Evolutionary conservation across 306 rosid species (phyloP), one percentile per base, ranked within the genome.

Genomic region (Gastrolobium bilobum): DNA sequence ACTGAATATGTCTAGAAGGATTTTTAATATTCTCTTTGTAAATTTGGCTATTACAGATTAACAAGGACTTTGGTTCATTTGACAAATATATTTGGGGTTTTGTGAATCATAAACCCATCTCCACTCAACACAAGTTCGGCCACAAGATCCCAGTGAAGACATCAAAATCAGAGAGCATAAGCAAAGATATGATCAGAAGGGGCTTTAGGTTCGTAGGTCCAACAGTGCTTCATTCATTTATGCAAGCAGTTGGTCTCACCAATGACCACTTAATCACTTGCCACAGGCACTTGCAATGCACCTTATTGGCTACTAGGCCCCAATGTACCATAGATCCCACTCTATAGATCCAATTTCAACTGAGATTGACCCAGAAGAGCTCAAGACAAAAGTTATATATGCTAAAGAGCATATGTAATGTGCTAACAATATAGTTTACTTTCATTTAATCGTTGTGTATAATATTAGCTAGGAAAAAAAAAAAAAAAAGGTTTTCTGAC

Each of bases 211-310:
- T 87, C 52, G 99, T 95, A 46, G 99, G 99, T 54, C 98, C 99
- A 3, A 95, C 97, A 10, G 96, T 95, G 66, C 84, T 95, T 59
- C 89, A 93, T 56, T 95, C 99, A 1, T 93, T 95, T 77, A 91
- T 95, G 97, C 99, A 95, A 75, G 97, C 97, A 63, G 86, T 93
- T 13, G 99, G 99, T 31, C 91, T 95, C 81, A 95, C 97, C 69
- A 95, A 95, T 72, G 97, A 95, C 86, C 99, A 95, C 83, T 76
- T 93, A 77, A 83, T 79, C 87, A 86, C 86, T 57, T 95, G 99
- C 85, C 97, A 88, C 72, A 84, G 94, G 83, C 97, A 93, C 84
- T 91, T 86, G 65, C 94, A 81, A 38, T 93, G 99, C 88, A 82
- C 87, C 54, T 60, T 84, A 52, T 33, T 86, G 58, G 81, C 90